Conservation (phyloP, 352 stramenopile genomes). For the Pseudoperonospora humuli region DNA sequence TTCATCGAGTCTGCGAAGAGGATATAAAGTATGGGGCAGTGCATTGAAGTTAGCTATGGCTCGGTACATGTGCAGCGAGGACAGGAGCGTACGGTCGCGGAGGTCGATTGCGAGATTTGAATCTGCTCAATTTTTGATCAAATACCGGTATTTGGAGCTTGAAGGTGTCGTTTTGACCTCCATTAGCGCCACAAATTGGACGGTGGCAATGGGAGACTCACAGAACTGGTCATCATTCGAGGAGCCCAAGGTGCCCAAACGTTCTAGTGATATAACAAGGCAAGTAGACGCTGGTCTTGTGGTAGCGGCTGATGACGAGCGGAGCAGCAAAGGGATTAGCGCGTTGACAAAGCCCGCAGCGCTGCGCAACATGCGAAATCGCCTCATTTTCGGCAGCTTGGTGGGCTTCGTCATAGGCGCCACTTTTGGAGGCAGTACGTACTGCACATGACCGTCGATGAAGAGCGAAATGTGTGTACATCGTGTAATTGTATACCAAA, state of each 20-base stretch:
- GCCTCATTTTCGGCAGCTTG: slow-evolving; percentile 66
- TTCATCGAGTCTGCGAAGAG: too few species aligned
- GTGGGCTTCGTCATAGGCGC: slow-evolving; percentile 73
- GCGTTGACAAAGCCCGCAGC: slow-evolving; percentile 27
- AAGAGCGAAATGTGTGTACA: background rate
- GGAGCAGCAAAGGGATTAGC: slow-evolving; percentile 3
- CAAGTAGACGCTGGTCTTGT: slow-evolving; percentile 1
- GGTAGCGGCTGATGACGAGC: background rate
- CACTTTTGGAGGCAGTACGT: slow-evolving; percentile 68
- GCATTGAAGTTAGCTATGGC: slow-evolving; percentile 4
- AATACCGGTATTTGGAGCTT: background rate
- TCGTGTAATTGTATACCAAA: background rate
- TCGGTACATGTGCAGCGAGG: slow-evolving; percentile 10
- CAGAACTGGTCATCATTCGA: slow-evolving; percentile 80
- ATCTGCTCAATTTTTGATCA: background rate
- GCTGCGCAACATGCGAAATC: slow-evolving; percentile 52
- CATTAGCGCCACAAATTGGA: slow-evolving; percentile 3
- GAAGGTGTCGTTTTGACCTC: background rate
- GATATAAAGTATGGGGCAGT: too few species aligned
- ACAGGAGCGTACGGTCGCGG: too few species aligned
- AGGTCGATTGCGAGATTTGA: background rate
- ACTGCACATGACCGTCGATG: background rate
- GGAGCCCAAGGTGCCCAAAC: slow-evolving; percentile 32
- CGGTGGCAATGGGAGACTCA: slow-evolving; percentile 50
- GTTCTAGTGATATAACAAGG: slow-evolving; percentile 5